Conservation (phyloP, 176 grass and related monocot species). For the Eremochloa ophiuroides region DNA sequence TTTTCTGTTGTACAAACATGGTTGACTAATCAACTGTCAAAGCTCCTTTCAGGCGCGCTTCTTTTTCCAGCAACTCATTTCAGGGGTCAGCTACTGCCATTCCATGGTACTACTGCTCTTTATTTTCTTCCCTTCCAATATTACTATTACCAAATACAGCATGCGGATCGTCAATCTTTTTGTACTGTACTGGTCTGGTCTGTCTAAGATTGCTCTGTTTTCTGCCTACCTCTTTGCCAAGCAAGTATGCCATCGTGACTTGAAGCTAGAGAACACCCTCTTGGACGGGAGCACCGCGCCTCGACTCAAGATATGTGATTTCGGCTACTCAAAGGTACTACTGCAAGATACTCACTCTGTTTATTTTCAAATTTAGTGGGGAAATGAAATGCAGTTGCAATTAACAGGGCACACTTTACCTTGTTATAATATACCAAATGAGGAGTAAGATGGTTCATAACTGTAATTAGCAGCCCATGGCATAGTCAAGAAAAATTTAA, state of each 20-base stretch:
- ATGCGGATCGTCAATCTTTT: background rate
- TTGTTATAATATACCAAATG: background rate
- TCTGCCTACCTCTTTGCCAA: constrained; percentile 24
- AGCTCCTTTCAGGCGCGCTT: constrained; percentile 53
- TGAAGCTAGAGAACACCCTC: constrained; percentile 80
- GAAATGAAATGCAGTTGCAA: background rate
- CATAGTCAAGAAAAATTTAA: background rate
- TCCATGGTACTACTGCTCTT: constrained; percentile 43
- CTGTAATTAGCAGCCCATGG: background rate
- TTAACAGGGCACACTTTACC: background rate
- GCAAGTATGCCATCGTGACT: constrained; percentile 83
- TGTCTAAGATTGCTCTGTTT: constrained; percentile 14
- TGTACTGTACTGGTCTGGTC: background rate
- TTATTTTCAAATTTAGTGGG: background rate
- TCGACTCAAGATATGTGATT: constrained; percentile 81
- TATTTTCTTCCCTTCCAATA: background rate
- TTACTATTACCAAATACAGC: background rate
- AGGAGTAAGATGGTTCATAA: background rate
- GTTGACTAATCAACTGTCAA: constrained; percentile 2
- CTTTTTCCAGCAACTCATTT: constrained; percentile 82
- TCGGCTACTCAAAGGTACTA: constrained; percentile 71
- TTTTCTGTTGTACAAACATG: background rate
- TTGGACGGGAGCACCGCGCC: constrained; percentile 56
- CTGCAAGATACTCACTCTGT: background rate
- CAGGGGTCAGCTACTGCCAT: constrained; percentile 80